phyloP scores from a whole-genome alignment of 176 grass and related monocot genomes.

The Musa schizocarpa region DNA sequence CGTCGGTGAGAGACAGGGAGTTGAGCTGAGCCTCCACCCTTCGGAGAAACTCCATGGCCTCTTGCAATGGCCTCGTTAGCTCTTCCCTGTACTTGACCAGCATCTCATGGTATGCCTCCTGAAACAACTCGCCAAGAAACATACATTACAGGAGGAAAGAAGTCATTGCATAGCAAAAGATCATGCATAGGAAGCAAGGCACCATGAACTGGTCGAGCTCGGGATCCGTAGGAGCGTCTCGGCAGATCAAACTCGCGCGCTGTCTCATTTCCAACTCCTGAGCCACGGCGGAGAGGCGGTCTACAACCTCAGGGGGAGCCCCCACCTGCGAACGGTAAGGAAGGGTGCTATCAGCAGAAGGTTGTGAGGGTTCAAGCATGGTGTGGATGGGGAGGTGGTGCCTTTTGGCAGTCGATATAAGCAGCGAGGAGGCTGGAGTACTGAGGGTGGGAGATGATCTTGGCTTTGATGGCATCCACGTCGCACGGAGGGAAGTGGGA shows the following conservation, averaged over 20 bases:
- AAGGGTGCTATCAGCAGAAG: too few species aligned
- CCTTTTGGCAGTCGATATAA: constrained; percentile 99
- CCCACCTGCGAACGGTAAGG: constrained; percentile 43
- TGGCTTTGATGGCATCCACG: constrained; percentile 84
- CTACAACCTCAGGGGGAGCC: constrained; percentile 79
- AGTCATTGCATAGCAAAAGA: constrained; percentile 1
- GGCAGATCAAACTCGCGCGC: constrained; percentile 43
- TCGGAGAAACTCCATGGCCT: constrained; percentile 89
- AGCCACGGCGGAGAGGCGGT: constrained; percentile 49
- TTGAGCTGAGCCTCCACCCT: constrained; percentile 80
- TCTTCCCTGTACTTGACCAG: constrained; percentile 96
- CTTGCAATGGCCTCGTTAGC: constrained; percentile 81
- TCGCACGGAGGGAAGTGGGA: constrained; percentile 43
- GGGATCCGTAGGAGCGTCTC: constrained; percentile 57
- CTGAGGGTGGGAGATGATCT: constrained; percentile 91
- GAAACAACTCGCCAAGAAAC: background rate
- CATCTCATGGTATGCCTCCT: constrained; percentile 99
- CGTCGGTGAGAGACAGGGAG: constrained; percentile 78
- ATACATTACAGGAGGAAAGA: too few species aligned
- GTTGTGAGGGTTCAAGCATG: too few species aligned
- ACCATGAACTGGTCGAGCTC: constrained; percentile 99
- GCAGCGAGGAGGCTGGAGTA: constrained; percentile 88
- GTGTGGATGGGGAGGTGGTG: background rate
- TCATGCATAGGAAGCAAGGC: background rate
- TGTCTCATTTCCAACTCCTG: constrained; percentile 74